Conservation (phyloP, 192 early-diverging fungal genomes). For the Backusella westeae region DNA sequence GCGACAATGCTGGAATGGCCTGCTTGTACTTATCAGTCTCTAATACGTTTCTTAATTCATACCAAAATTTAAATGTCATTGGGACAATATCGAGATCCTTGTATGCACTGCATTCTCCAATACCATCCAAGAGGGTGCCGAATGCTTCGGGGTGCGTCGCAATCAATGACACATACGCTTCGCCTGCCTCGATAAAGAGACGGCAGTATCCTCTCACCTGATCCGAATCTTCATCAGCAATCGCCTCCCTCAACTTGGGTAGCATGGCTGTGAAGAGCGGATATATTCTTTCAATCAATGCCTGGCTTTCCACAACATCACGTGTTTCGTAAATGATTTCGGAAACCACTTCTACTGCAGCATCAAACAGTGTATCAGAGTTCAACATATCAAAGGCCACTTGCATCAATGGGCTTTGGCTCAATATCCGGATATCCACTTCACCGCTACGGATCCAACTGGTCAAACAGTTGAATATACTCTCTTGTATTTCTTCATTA, state of each 20-base stretch:
- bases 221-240: conserved; percentile 77
- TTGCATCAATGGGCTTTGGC: conserved; percentile 61
- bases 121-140: conserved; percentile 70
- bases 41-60: conserved; percentile 65
- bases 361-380: conserved; percentile 76
- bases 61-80: conserved; percentile 95
- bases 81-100: conserved; percentile 81
- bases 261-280: conserved; percentile 52
- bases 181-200: conserved; percentile 89
- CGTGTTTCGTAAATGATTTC: conserved; percentile 75
- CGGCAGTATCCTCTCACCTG: conserved; percentile 78
- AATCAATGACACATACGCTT: conserved; percentile 78
- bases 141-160: conserved; percentile 67
- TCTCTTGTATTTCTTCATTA: conserved; percentile 58
- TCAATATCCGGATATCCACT: conserved; percentile 61
- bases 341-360: conserved; percentile 80
- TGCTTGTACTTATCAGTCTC: conserved; percentile 46
- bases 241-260: conserved; percentile 37
- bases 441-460: conserved; percentile 86
- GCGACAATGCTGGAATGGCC: conserved; percentile 54
- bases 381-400: conserved; percentile 73
- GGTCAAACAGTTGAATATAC: conserved; percentile 69
- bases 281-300: conserved; percentile 63
- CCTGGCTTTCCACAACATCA: conserved; percentile 49
- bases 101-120: conserved; percentile 78